A percentile compares a stretch with the other conserved stretches of the same genome.
phyloP scores from a whole-genome alignment of 257 asterid genomes.

The Nicotiana noctiflora region DNA sequence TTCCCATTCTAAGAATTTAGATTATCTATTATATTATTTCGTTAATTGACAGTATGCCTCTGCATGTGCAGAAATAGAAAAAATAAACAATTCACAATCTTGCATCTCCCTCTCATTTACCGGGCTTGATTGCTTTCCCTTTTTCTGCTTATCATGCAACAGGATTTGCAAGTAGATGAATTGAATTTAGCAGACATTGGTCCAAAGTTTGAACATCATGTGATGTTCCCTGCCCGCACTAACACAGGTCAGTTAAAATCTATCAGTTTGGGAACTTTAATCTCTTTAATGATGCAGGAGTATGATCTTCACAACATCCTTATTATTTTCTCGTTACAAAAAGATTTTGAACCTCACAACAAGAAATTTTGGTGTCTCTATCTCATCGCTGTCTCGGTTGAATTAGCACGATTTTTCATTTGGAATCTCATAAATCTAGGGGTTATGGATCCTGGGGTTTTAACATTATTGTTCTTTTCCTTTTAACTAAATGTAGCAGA shows the following conservation, averaged over 20 bases:
- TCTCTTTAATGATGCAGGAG: not conserved
- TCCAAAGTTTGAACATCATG: constrained; percentile 79
- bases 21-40: not conserved
- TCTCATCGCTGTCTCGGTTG: not conserved
- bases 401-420: not conserved
- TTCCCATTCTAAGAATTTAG: not conserved
- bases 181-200: constrained; percentile 71
- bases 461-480: not conserved
- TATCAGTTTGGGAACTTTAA: not conserved
- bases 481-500: not conserved
- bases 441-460: not conserved
- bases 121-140: not conserved
- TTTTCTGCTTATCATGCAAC: constrained; percentile 12
- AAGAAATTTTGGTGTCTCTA: not conserved
- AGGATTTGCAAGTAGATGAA: constrained; percentile 76
- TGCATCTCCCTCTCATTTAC: not conserved
- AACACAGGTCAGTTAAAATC: constrained; percentile 59
- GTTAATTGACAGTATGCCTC: not conserved
- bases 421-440: not conserved
- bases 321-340: not conserved
- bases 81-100: not conserved
- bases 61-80: not conserved
- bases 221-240: constrained; percentile 83
- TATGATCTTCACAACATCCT: constrained; percentile 28
- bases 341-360: not conserved